Evolutionary conservation across 2,329 filamentous ascomycete genomes (phyloP).

Genomic region (Fusarium sp.): DNA sequence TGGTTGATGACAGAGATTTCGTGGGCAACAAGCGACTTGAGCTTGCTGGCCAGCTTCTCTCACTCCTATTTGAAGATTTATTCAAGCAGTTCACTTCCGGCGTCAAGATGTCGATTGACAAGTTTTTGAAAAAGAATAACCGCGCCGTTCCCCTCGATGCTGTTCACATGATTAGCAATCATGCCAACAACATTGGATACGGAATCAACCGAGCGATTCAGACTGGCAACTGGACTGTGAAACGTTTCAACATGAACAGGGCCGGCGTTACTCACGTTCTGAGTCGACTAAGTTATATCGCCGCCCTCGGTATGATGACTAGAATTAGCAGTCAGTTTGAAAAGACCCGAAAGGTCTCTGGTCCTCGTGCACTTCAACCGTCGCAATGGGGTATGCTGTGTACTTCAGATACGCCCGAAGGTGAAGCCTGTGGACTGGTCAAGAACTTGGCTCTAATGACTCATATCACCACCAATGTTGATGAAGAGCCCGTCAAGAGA

Average conservation of each 20-base stretch:
- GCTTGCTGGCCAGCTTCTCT: slow-evolving; percentile 91
- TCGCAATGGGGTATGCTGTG: slow-evolving; percentile 99
- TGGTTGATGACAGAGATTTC: slow-evolving; percentile 97
- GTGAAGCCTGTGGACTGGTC: slow-evolving; percentile 95
- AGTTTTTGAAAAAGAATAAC: slow-evolving; percentile 92
- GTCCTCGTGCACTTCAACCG: slow-evolving; percentile 92
- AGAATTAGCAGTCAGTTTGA: slow-evolving; percentile 98
- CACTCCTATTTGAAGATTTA: slow-evolving; percentile 93
- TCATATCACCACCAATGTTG: slow-evolving; percentile 96
- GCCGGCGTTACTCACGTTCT: slow-evolving; percentile 96
- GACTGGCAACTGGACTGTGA: slow-evolving; percentile 97
- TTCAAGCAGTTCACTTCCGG: slow-evolving; percentile 95
- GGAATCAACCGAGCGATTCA: slow-evolving; percentile 97
- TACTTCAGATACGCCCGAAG: slow-evolving; percentile 96
- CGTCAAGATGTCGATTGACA: slow-evolving; percentile 93
- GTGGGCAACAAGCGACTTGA: slow-evolving; percentile 97
- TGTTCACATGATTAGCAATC: slow-evolving; percentile 81
- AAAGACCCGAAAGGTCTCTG: slow-evolving; percentile 96
- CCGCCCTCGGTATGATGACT: slow-evolving; percentile 99
- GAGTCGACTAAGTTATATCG: slow-evolving; percentile 94
- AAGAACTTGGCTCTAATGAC: slow-evolving; percentile 99
- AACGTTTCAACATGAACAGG: slow-evolving; percentile 98
- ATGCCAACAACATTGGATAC: slow-evolving; percentile 86
- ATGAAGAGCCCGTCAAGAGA: slow-evolving; percentile 87
- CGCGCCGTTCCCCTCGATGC: slow-evolving; percentile 89